phyloP scores from a whole-genome alignment of 441 rosid genomes.

The Corymbia citriodora region DNA sequence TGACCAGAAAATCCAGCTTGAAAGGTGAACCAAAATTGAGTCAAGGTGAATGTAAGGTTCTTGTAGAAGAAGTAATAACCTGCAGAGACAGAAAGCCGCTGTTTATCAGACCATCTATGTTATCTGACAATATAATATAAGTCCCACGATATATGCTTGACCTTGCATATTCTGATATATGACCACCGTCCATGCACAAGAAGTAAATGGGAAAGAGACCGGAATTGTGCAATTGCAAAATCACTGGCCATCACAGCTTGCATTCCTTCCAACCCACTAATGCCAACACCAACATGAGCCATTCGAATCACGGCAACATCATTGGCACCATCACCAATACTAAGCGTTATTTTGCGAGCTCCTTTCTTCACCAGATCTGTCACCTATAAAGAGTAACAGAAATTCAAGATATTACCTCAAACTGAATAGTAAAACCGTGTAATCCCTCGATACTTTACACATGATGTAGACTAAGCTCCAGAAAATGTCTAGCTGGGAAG shows the following conservation, averaged over 20 bases:
- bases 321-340: slow-evolving; percentile 98
- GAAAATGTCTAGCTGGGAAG: background rate
- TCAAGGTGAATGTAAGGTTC: slow-evolving; percentile 95
- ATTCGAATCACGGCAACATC: slow-evolving; percentile 99
- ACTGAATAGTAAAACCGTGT: background rate
- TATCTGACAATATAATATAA: background rate
- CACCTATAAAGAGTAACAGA: slow-evolving; percentile 41
- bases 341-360: slow-evolving; percentile 88
- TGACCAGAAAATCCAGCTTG: slow-evolving; percentile 98
- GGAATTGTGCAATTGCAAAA: slow-evolving; percentile 95
- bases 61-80: slow-evolving; percentile 99
- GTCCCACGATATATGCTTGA: slow-evolving; percentile 14
- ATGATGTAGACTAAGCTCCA: background rate
- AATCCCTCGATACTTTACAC: background rate
- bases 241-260: slow-evolving; percentile 99
- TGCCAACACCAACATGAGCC: slow-evolving; percentile 95
- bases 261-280: slow-evolving; percentile 92
- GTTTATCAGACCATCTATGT: background rate
- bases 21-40: slow-evolving; percentile 99
- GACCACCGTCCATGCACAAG: slow-evolving; percentile 99
- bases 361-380: slow-evolving; percentile 89
- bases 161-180: slow-evolving; percentile 98
- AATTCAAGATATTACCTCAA: background rate
- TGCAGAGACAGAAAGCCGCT: slow-evolving; percentile 29
- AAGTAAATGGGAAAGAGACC: slow-evolving; percentile 83